phyloP scores from a whole-genome alignment of 352 stramenopile species.

The Phytopythium litorale region DNA sequence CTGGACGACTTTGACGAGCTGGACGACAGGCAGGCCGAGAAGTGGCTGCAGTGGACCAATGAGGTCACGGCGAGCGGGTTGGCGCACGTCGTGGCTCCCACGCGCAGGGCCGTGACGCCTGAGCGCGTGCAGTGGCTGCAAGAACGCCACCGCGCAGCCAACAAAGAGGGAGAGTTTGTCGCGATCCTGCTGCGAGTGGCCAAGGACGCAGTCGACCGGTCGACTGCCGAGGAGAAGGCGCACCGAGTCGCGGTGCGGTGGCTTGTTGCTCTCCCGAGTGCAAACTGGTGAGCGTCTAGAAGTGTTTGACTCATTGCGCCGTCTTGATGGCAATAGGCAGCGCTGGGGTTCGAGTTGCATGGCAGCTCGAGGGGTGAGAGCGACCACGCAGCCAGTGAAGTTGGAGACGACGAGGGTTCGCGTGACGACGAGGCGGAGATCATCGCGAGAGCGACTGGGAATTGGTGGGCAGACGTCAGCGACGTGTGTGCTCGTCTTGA shows the following conservation, averaged over 20 bases:
- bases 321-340: conserved; percentile 11
- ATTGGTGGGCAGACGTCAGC: conserved; percentile 72
- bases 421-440: conserved; percentile 21
- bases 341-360: conserved; percentile 15
- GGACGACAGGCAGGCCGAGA: conserved; percentile 22
- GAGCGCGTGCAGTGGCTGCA: conserved; percentile 37
- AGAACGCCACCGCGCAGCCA: conserved; percentile 17
- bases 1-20: conserved; percentile 50
- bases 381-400: background rate
- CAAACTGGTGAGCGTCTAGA: background rate
- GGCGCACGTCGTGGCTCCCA: conserved; percentile 57
- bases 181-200: conserved; percentile 59
- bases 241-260: conserved; percentile 23
- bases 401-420: conserved; percentile 1
- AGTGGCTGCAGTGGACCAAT: conserved; percentile 50
- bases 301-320: background rate
- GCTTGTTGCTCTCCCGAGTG: background rate
- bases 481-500: conserved; percentile 35
- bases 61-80: conserved; percentile 37
- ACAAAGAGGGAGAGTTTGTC: conserved; percentile 37
- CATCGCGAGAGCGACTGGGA: conserved; percentile 40
- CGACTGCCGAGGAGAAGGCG: conserved; percentile 51
- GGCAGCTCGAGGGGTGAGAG: background rate
- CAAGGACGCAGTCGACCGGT: conserved; percentile 37
- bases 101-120: conserved; percentile 37